Base-by-base conservation (phyloP, 1,284 basidiomycete genomes). In the Ceratobasidium papillatum region DNA sequence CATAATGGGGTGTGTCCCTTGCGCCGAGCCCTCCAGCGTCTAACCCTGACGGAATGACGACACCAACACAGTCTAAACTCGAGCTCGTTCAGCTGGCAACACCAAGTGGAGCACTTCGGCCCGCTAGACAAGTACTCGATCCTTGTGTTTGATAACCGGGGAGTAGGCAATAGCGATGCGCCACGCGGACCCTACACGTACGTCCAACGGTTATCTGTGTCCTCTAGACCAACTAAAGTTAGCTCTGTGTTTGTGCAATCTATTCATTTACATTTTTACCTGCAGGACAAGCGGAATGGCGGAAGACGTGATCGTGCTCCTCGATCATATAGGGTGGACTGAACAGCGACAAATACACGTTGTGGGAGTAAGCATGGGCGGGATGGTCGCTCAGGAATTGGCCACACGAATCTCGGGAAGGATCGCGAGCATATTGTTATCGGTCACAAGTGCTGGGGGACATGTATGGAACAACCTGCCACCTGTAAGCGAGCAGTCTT, bases 71-170 rank as follows among this genome's bases (percentile, higher is more conserved):
- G 89, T 9, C 77, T 93, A 76, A 91, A 90, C 80, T 85, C 86
- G 76, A 88, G 84, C 69, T 88, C 86, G 3, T 91, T 90, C 78
- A 85, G 85, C 0, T 93, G 91, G 92, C 79, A 81, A 1, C 80
- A 82, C 1, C 91, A 78, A 54, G 75, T 78, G 4, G 75, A 76
- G 12, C 49, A 75, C 51, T 79, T 79, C 51, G 68, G 62, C 25
- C 62, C 91, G 78, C 87, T 92, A 2, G 82, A 84, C 9, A 82
- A 86, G 56, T 87, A 91, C 76, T 89, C 89, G 0, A 84, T 89
- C 7, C 84, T 96, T 1, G 93, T 94, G 0, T 93, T 95, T 78
- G 95, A 97, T 81, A 96, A 97, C 80, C 87, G 94, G 45, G 95
- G 95, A 0, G 94, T 94, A 1, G 93, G 95, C 4, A 88, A 94